Conservation (phyloP, 805 yeast genomes). For the Candida sanyiensis region DNA sequence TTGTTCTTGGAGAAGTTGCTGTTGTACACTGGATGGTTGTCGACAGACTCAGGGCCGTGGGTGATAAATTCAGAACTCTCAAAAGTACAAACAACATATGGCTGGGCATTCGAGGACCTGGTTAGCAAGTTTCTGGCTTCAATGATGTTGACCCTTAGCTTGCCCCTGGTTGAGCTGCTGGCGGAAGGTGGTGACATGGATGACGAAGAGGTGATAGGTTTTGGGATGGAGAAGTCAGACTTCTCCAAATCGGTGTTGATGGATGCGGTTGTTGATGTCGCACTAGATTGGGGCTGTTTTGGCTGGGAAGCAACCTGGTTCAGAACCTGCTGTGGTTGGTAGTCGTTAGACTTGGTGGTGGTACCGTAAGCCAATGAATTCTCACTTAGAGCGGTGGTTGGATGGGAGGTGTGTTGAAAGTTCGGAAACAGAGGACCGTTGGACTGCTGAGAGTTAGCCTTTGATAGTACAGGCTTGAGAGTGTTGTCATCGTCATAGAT, state of each 20-base stretch:
- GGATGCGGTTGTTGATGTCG: slow-evolving; percentile 16
- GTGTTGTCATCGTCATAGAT: slow-evolving; percentile 11
- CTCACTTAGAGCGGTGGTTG: slow-evolving; percentile 65
- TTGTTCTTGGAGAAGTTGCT: slow-evolving; percentile 17
- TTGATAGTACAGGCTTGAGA: slow-evolving; percentile 13
- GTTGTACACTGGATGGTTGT: slow-evolving; percentile 28
- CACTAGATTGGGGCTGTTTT: slow-evolving; percentile 19
- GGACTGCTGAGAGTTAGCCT: slow-evolving; percentile 8
- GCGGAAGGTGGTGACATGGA: slow-evolving; percentile 14
- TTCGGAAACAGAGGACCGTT: slow-evolving; percentile 27
- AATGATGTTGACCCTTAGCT: slow-evolving; percentile 70
- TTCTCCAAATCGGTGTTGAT: slow-evolving; percentile 8
- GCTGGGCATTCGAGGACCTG: slow-evolving; percentile 52
- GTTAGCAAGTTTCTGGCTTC: slow-evolving; percentile 71
- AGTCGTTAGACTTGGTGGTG: slow-evolving; percentile 38
- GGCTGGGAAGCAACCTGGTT: slow-evolving; percentile 27
- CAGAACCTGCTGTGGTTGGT: slow-evolving; percentile 30
- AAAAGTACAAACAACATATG: slow-evolving; percentile 87
- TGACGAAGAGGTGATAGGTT: slow-evolving; percentile 13
- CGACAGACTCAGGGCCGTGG: slow-evolving; percentile 55
- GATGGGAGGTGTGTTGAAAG: slow-evolving; percentile 46
- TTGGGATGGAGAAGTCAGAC: slow-evolving; percentile 7
- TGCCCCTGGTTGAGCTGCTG: slow-evolving; percentile 65
- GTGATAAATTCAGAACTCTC: slow-evolving; percentile 89
- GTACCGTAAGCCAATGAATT: slow-evolving; percentile 66